Evolutionary conservation across 371 early-diverging fungal species (phyloP).

Genomic region (Mucor lusitanicus): DNA sequence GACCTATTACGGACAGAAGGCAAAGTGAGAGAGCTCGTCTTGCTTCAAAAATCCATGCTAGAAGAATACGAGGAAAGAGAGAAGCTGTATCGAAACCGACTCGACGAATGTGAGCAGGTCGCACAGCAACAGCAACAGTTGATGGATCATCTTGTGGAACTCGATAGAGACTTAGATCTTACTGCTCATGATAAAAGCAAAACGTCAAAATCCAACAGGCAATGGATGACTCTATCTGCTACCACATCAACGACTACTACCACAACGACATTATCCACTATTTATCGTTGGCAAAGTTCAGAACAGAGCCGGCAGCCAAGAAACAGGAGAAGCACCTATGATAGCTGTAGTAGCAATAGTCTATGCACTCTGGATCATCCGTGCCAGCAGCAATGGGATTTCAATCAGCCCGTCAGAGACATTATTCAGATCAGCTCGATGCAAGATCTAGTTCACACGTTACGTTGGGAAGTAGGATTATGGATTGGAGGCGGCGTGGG

Average conservation of each 20-base stretch:
- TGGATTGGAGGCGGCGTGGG: conserved; percentile 30
- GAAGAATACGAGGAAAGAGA: conserved; percentile 24
- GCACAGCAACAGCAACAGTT: conserved; percentile 17
- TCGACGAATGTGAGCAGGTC: conserved; percentile 29
- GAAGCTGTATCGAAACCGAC: conserved; percentile 14
- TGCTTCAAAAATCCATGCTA: conserved; percentile 15
- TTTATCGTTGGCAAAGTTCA: conserved; percentile 14
- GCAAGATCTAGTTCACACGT: not conserved
- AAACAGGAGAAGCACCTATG: not conserved
- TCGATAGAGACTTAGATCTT: conserved; percentile 3
- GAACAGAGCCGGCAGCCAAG: conserved; percentile 2
- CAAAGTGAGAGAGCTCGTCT: conserved; percentile 20
- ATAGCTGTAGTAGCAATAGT: not conserved
- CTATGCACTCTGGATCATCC: not conserved
- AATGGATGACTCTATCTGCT: not conserved
- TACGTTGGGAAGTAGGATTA: conserved; percentile 19
- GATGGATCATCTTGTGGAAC: conserved; percentile 21
- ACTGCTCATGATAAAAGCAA: not conserved
- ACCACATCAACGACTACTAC: conserved; percentile 5
- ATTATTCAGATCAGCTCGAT: not conserved
- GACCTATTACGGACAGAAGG: conserved; percentile 25
- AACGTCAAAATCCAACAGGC: not conserved
- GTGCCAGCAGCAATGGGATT: not conserved
- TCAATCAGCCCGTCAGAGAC: not conserved
- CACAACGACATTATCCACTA: conserved; percentile 1